Evolutionary conservation across 768 basidiomycete genomes (phyloP).

Genomic region (Hygrocybe coccinea): DNA sequence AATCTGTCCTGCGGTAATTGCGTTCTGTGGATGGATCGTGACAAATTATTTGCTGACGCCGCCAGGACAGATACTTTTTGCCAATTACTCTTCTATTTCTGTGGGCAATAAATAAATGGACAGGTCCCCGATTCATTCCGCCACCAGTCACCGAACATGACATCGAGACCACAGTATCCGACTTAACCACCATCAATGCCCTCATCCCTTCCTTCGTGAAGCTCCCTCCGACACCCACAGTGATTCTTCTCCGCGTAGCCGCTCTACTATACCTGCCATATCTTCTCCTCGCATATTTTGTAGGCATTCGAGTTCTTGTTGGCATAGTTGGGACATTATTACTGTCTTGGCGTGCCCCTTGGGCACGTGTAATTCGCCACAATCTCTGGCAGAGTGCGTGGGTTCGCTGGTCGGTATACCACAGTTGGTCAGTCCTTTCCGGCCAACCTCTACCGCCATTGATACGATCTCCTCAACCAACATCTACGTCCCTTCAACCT

Average conservation of each 20-base stretch:
- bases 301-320: conserved; percentile 58
- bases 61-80: conserved; percentile 46
- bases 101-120: conserved; percentile 27
- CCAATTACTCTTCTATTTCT: conserved; percentile 47
- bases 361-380: conserved; percentile 51
- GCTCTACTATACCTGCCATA: conserved; percentile 60
- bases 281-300: conserved; percentile 54
- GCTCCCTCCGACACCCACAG: conserved; percentile 14
- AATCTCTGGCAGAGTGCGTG: conserved; percentile 62
- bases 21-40: conserved; percentile 10
- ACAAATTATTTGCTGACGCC: conserved; percentile 1
- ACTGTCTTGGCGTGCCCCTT: conserved; percentile 64
- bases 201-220: conserved; percentile 45
- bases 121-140: conserved; percentile 8
- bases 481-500: conserved; percentile 28
- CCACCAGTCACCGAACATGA: conserved; percentile 44
- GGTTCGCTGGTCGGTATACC: conserved; percentile 59
- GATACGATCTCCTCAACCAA: conserved; percentile 32
- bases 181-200: conserved; percentile 61
- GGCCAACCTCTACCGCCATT: conserved; percentile 49
- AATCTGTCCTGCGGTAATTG: conserved; percentile 47
- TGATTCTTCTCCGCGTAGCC: conserved; percentile 49
- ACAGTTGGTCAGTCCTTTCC: conserved; percentile 46
- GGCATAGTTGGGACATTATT: conserved; percentile 55
- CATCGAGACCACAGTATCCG: conserved; percentile 52